A percentile compares a stretch with the other conserved stretches of the same genome.
Conservation (phyloP, 202 grass and related monocot genomes). For the Carex sylvatica region DNA sequence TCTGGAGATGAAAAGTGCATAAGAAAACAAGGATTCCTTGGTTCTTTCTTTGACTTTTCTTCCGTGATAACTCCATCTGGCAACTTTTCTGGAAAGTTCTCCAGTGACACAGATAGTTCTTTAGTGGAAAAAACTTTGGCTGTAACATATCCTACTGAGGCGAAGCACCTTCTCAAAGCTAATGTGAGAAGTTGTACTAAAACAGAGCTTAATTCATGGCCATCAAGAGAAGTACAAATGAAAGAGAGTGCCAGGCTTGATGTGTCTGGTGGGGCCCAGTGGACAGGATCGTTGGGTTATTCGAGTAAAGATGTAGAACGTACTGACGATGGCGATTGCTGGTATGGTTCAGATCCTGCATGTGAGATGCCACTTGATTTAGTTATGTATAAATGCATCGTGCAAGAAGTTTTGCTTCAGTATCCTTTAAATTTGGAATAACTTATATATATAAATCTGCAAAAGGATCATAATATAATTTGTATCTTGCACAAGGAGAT, state of each 20-base stretch:
- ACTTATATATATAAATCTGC: constrained; percentile 3
- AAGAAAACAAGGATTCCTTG: constrained; percentile 35
- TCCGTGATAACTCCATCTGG: constrained; percentile 67
- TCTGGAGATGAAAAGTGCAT: constrained; percentile 28
- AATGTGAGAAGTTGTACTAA: constrained; percentile 31
- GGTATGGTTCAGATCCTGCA: constrained; percentile 24
- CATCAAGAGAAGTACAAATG: constrained; percentile 37
- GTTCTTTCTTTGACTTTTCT: constrained; percentile 65
- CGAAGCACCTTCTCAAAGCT: constrained; percentile 34
- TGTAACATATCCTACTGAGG: constrained; percentile 32
- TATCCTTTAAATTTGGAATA: constrained; percentile 52
- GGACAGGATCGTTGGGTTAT: constrained; percentile 66
- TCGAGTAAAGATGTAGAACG: constrained; percentile 41
- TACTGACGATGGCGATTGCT: constrained; percentile 25
- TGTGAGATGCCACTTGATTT: constrained; percentile 87
- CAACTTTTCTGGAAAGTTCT: constrained; percentile 41
- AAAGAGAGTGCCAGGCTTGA: constrained; percentile 28
- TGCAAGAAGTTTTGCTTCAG: constrained; percentile 89
- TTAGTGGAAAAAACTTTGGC: constrained; percentile 29
- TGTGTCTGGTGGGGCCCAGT: constrained; percentile 59
- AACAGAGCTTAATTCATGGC: constrained; percentile 23
- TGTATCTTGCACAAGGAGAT: neutral
- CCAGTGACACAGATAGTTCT: constrained; percentile 31
- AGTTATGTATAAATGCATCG: constrained; percentile 81
- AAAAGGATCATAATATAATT: neutral